phyloP scores from a whole-genome alignment of 2,329 filamentous ascomycete genomes.

The Neofusicoccum sp. region DNA sequence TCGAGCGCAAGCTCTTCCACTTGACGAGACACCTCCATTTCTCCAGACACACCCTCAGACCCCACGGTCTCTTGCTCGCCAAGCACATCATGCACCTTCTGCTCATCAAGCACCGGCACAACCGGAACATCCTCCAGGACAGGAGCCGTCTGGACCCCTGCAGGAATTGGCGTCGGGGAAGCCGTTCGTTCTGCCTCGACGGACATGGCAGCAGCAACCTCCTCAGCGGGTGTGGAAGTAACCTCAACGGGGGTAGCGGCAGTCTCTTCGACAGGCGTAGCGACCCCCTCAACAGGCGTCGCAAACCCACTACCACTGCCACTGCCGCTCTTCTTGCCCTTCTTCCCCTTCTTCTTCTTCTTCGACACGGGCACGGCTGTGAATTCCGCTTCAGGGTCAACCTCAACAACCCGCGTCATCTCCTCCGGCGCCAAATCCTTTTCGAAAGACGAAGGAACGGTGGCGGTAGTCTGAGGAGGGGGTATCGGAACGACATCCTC shows the following conservation, averaged over 20 bases:
- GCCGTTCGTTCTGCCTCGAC: too few relatives aligned
- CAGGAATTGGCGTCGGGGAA: too few relatives aligned
- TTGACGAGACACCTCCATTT: too few relatives aligned
- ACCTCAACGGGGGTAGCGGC: too few relatives aligned
- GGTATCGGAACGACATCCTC: too few relatives aligned
- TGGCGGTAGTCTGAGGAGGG: not conserved
- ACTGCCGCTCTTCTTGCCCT: constrained; percentile 28
- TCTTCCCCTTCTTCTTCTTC: constrained; percentile 27
- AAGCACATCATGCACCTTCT: not conserved
- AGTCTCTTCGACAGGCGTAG: not conserved
- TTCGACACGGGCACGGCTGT: not conserved
- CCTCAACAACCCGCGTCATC: not conserved
- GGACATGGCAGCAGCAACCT: too few relatives aligned
- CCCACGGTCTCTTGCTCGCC: not conserved
- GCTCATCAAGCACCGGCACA: constrained; percentile 1
- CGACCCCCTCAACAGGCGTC: not conserved
- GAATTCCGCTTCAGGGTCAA: not conserved
- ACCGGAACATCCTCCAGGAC: not conserved
- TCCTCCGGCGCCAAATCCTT: not conserved
- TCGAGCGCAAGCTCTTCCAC: too few relatives aligned
- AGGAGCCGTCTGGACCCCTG: not conserved
- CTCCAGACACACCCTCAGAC: too few relatives aligned
- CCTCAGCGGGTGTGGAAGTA: too few relatives aligned
- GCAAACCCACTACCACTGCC: constrained; percentile 6
- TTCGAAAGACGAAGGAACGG: not conserved